Evolutionary conservation across 352 stramenopile species (phyloP).

Genomic region (Phytophthora quininea): DNA sequence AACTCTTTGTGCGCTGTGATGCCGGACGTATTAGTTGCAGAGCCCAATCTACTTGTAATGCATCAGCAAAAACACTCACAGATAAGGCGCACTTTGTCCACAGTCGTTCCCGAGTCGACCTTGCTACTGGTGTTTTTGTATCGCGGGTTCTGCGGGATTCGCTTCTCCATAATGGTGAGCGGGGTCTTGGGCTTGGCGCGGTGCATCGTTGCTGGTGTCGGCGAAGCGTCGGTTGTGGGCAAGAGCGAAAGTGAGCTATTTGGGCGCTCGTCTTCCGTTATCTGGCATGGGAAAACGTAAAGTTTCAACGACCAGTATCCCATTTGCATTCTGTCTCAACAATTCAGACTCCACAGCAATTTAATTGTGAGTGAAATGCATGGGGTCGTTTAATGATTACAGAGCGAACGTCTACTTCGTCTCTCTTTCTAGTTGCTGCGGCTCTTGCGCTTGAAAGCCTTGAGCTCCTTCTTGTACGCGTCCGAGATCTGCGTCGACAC

Average conservation of each 20-base stretch:
- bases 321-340: too few relatives aligned
- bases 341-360: too few relatives aligned
- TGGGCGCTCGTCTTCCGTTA: constrained; percentile 6
- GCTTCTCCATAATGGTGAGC: constrained; percentile 76
- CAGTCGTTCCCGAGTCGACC: constrained; percentile 73
- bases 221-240: constrained; percentile 13
- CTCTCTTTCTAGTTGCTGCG: constrained; percentile 62
- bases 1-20: constrained; percentile 75
- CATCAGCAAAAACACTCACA: constrained; percentile 42
- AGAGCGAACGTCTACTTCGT: constrained; percentile 10
- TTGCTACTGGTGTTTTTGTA: constrained; percentile 85
- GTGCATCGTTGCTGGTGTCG: constrained; percentile 41
- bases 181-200: constrained; percentile 72
- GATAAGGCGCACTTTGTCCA: constrained; percentile 82
- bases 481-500: constrained; percentile 74
- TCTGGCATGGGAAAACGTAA: constrained; percentile 2
- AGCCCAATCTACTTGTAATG: neutral
- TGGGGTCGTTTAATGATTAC: constrained; percentile 34
- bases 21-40: neutral
- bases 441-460: constrained; percentile 80
- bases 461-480: constrained; percentile 84
- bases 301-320: neutral
- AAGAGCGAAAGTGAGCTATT: constrained; percentile 25
- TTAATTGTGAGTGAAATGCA: constrained; percentile 13
- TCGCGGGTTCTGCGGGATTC: constrained; percentile 74